Evolutionary conservation across 257 asterid genomes (phyloP), one percentile per base, ranked within the genome.

Genomic region (Solanum bulbocastanum): DNA sequence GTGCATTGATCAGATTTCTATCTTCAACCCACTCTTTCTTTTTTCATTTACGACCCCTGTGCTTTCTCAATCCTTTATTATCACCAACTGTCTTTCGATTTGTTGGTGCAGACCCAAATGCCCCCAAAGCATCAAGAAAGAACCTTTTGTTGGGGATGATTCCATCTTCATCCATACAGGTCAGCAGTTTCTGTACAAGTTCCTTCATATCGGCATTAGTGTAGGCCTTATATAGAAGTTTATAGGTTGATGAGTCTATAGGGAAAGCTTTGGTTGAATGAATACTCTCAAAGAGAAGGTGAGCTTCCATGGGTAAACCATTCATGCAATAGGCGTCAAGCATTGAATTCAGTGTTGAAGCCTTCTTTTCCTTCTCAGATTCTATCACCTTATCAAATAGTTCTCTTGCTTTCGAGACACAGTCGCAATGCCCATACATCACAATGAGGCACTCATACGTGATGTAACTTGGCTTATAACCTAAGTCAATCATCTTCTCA

Each of bases 271-370:
- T 87, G 36, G 89, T 46, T n/a, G 88, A 58, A 89, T 90, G 94
- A 69, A 87, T 90, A 83, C 88, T 91, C 92, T 95, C 95, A 87
- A 96, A 97, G 83, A 96, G 96, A 87, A 58, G 16, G 71, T 93
- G 91, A 1, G 98, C 99, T 91, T 96, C 99, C 93, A 93, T 65
- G 23, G 96, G 95, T 73, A 96, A 92, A 81, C 91, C 93, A 62
- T 97, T 97, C 93, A 86, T 94, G 93, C 98, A 96, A 83, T 95
- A 97, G 33, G 91, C 95, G 3, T 97, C 98, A 20, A 97, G 97
- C 98, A 97, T 96, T 23, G 98, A 96, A 88, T 97, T 97, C 33
- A 97, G 89, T 86, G 98, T 96, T 14, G 99, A 96, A 23, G 90
- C 93, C 86, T 92, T 96, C 88, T 90, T 94, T 91, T 95, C 98